phyloP scores from a whole-genome alignment of 208 protist species.

The Acanthamoeba triangularis region DNA sequence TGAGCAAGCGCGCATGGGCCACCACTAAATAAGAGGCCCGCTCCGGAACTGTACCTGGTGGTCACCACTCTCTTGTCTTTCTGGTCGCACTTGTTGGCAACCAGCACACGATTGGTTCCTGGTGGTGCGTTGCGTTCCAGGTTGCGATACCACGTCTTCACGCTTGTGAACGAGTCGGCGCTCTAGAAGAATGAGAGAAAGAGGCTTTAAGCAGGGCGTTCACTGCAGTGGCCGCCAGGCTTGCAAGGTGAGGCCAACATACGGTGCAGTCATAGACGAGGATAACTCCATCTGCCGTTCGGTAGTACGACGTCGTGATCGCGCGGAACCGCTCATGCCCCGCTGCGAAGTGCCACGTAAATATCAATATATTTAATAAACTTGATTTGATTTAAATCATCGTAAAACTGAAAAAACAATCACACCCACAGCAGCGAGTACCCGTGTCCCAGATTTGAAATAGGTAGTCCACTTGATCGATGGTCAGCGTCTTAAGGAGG shows the following conservation, averaged over 20 bases:
- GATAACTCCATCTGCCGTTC: conserved; percentile 22
- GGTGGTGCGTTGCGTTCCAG: conserved; percentile 40
- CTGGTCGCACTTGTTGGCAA: conserved; percentile 65
- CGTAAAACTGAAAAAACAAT: too few relatives aligned
- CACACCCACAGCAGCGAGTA: not conserved
- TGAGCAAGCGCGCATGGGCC: not conserved
- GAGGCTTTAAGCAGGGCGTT: too few relatives aligned
- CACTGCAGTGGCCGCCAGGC: too few relatives aligned
- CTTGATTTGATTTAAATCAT: too few relatives aligned
- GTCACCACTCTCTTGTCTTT: conserved; percentile 28
- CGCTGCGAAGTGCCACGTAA: not conserved
- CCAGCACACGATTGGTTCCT: conserved; percentile 3
- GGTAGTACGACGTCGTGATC: conserved; percentile 66
- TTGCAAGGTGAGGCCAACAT: not conserved
- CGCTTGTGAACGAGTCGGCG: not conserved
- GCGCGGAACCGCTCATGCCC: conserved; percentile 57
- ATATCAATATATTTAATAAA: too few relatives aligned
- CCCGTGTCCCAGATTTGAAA: conserved; percentile 77
- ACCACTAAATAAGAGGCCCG: too few relatives aligned
- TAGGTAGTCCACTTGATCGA: not conserved
- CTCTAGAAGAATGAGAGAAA: not conserved
- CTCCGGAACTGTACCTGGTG: not conserved
- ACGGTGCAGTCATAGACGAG: conserved; percentile 69
- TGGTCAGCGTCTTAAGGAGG: conserved; percentile 17
- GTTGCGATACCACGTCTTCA: conserved; percentile 55